A percentile compares a stretch with the other conserved stretches of the same genome.
Conservation (phyloP, 2,329 filamentous ascomycete genomes). For the Fusarium camptoceras region DNA sequence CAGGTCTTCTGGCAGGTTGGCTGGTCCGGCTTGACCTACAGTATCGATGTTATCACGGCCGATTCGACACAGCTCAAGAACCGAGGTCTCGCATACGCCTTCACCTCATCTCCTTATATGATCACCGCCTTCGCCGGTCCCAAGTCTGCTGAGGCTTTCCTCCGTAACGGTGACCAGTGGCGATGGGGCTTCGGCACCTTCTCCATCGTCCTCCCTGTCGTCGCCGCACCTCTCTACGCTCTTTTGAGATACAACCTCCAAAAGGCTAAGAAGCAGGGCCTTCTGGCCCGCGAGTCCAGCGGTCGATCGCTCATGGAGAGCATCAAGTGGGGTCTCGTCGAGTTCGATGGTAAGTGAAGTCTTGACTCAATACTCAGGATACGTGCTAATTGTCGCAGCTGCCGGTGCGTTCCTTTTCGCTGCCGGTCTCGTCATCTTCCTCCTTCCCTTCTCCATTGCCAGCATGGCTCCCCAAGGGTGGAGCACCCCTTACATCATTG, state of each 20-base stretch:
- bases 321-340: constrained; percentile 46
- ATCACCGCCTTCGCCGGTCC: constrained; percentile 58
- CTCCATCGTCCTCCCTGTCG: constrained; percentile 71
- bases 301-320: constrained; percentile 60
- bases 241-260: constrained; percentile 66
- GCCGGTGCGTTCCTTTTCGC: constrained; percentile 65
- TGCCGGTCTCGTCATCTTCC: constrained; percentile 62
- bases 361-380: constrained; percentile 15
- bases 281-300: constrained; percentile 53
- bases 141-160: constrained; percentile 43
- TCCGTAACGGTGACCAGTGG: constrained; percentile 39
- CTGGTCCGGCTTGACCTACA: constrained; percentile 70
- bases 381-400: constrained; percentile 55
- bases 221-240: constrained; percentile 68
- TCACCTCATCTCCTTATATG: constrained; percentile 58
- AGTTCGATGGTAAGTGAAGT: constrained; percentile 47
- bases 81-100: constrained; percentile 54
- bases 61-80: constrained; percentile 65
- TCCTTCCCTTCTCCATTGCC: constrained; percentile 70
- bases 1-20: constrained; percentile 73
- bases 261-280: constrained; percentile 65
- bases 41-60: constrained; percentile 72
- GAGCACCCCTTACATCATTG: constrained; percentile 62
- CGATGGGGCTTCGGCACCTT: constrained; percentile 67
- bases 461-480: constrained; percentile 57